Base-by-base conservation (phyloP, 1,139 yeast species). In the Diutina catenulata region DNA sequence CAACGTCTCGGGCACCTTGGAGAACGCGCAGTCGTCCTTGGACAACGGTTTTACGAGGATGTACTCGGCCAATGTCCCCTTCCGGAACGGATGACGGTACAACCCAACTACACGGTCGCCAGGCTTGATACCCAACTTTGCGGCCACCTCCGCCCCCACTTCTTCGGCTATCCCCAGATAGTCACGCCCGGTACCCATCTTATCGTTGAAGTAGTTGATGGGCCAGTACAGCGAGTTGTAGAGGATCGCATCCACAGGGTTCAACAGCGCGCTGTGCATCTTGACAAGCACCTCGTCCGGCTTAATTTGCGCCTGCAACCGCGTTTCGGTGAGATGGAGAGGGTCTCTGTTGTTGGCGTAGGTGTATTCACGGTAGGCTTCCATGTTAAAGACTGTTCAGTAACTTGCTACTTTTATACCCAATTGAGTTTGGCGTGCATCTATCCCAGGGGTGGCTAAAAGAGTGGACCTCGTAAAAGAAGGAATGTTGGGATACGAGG, bases 101-200 rank as follows among this genome's bases (percentile, higher is more conserved):
- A 69, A 50, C 7, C 94, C 94, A 49, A 70, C 71, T 1, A 81
- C 80, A 28, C 67, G 64, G 47, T 81, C 91, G 25, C 88, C 91
- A 4, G 58, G 69, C 22, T 60, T 55, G 54, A 70, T 68, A 11
- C 56, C 50, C 2, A 49, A 46, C 20, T 49, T 49, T 4, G 44
- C 44, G 3, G 49, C 49, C 9, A 70, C 55, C 5, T 55, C 51
- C 0, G 55, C 53, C 8, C 93, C 93, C 36, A 78, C 74, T 27
- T 73, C 66, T 2, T 68, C 68, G 27, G 83, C 64, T 2, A 61
- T 60, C 28, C 94, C 94, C 10, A 80, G 56, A 48, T 70, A 82
- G 49, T 83, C 94, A 42, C 73, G 62, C 3, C 91, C 88, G 23
- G 78, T 50, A 7, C 84, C 84, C 40, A 73, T 70, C 27, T 61